Evolutionary conservation across 2,329 filamentous ascomycete genomes (phyloP).

Genomic region (Diaporthe citriasiana): DNA sequence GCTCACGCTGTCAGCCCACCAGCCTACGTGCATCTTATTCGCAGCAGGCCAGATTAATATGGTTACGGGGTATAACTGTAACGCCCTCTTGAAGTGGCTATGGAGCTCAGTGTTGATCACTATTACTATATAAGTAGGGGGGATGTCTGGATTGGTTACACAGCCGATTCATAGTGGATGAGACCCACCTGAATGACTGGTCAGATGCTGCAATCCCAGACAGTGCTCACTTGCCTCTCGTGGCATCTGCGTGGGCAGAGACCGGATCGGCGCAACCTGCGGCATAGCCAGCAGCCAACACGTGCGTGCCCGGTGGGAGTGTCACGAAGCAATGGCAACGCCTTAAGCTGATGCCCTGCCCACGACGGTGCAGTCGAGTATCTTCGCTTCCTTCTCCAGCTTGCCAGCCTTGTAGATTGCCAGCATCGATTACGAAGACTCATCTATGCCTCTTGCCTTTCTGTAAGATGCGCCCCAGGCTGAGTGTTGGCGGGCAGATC

Average conservation of each 20-base stretch:
- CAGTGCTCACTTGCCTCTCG: background rate
- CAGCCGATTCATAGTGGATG: background rate
- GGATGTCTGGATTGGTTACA: background rate
- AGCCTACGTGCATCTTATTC: background rate
- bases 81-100: background rate
- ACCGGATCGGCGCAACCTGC: background rate
- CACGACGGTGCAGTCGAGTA: background rate
- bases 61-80: background rate
- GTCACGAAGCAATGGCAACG: background rate
- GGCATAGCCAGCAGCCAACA: background rate
- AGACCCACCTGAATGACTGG: constrained; percentile 24
- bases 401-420: background rate
- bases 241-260: background rate
- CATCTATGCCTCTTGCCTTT: background rate
- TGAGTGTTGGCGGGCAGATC: constrained; percentile 5
- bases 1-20: no score
- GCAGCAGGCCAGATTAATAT: background rate
- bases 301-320: background rate
- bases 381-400: background rate
- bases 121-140: background rate
- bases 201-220: constrained; percentile 2
- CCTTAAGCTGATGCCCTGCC: background rate
- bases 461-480: constrained; percentile 21
- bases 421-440: background rate
- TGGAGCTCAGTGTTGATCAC: constrained; percentile 19